Percentiles rank a stretch among this genome's conserved stretches.
Conservation (phyloP, 2,329 filamentous ascomycete genomes). For the Emericellopsis cladophorae region DNA sequence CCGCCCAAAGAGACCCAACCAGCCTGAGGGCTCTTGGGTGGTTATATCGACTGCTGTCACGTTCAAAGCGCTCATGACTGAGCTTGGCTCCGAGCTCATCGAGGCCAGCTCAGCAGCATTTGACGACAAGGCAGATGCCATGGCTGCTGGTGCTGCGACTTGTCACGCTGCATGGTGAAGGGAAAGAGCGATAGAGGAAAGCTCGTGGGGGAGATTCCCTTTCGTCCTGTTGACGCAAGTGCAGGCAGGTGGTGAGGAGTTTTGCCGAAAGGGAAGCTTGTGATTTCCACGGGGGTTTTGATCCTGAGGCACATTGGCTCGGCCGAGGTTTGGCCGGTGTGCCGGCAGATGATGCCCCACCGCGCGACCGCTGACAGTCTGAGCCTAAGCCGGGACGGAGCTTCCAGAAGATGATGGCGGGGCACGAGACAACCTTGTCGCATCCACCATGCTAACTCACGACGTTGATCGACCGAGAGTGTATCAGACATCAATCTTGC, state of each 20-base stretch:
- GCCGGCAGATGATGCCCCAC: background rate
- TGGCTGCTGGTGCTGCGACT: conserved; percentile 17
- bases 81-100: conserved; percentile 12
- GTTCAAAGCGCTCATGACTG: conserved; percentile 25
- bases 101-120: conserved; percentile 1
- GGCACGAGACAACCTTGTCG: too few species aligned
- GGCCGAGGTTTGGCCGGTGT: background rate
- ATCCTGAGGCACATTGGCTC: background rate
- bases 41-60: conserved; percentile 18
- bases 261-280: background rate
- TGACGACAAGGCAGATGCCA: conserved; percentile 18
- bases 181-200: conserved; percentile 2
- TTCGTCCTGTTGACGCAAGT: background rate
- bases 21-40: conserved; percentile 30
- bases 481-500: background rate
- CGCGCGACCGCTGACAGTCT: background rate
- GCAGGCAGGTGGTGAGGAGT: background rate
- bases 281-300: background rate
- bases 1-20: conserved; percentile 44
- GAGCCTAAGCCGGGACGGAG: too few species aligned
- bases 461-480: background rate
- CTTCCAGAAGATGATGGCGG: too few species aligned
- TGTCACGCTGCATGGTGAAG: conserved; percentile 21
- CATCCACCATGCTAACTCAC: too few species aligned
- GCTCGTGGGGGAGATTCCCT: background rate